phyloP scores from a whole-genome alignment of 495 filamentous ascomycete genomes.

The Podospora fimiseda region DNA sequence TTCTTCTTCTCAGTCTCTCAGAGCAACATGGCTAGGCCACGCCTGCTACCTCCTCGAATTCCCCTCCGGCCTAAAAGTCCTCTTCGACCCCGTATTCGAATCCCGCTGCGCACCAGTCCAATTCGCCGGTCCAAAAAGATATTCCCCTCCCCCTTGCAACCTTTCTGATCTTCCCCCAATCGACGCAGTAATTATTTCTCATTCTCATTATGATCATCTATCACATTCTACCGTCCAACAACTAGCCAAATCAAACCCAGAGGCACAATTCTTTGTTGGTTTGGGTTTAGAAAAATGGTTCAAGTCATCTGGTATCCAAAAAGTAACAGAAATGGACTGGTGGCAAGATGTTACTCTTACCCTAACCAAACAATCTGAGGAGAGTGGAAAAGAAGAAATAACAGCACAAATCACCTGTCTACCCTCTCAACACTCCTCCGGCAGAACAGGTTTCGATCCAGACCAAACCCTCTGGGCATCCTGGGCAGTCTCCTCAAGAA shows the following conservation, averaged over 20 bases:
- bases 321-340: conserved; percentile 91
- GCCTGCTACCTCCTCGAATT: conserved; percentile 94
- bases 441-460: conserved; percentile 61
- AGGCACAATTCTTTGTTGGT: conserved; percentile 83
- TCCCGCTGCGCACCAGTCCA: conserved; percentile 74
- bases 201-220: conserved; percentile 93
- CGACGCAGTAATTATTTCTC: conserved; percentile 85
- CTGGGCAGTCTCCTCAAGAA: conserved; percentile 74
- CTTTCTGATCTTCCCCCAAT: conserved; percentile 75
- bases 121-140: conserved; percentile 70
- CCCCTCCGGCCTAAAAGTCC: conserved; percentile 75
- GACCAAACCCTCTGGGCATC: conserved; percentile 77
- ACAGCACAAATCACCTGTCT: conserved; percentile 72
- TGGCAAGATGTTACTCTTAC: conserved; percentile 69
- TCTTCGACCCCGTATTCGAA: conserved; percentile 95
- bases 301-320: conserved; percentile 53
- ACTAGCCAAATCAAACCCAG: conserved; percentile 64
- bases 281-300: conserved; percentile 91
- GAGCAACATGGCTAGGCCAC: conserved; percentile 95
- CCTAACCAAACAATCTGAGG: conserved; percentile 10
- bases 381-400: conserved; percentile 39
- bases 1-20: conserved; percentile 48
- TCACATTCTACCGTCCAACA: conserved; percentile 66
- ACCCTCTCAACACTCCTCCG: conserved; percentile 79
- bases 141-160: conserved; percentile 69